These are phyloP conservation scores for Sporothrix euskadiensis DNA, from an alignment of 2,329 filamentous ascomycete genomes.

Conservation along the genomic window DNA sequence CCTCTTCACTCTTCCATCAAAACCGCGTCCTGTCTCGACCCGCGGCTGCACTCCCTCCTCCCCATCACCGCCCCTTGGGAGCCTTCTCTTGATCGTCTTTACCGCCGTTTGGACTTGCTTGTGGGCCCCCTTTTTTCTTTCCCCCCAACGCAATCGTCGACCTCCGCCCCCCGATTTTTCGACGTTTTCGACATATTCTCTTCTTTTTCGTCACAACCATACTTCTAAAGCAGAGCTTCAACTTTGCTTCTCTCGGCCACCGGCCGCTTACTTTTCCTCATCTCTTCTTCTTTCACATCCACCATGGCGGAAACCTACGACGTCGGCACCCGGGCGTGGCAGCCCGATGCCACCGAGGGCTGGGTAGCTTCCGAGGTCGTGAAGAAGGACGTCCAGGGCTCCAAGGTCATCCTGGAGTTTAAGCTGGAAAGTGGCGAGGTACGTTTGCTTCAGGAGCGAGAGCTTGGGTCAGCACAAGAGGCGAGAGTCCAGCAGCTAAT, in stretches of 20 bases:
- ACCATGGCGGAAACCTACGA: slow-evolving; percentile 92
- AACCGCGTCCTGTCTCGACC: slow-evolving; percentile 1
- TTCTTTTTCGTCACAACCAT: background rate
- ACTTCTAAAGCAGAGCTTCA: slow-evolving; percentile 12
- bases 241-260: slow-evolving; percentile 25
- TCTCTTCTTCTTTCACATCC: slow-evolving; percentile 32
- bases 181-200: background rate
- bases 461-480: background rate
- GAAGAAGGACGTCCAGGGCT: slow-evolving; percentile 78
- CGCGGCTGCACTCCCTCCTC: background rate
- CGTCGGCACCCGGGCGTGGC: slow-evolving; percentile 96
- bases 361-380: slow-evolving; percentile 96
- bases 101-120: slow-evolving; percentile 29
- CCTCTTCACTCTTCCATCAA: slow-evolving; percentile 1
- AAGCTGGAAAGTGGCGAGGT: slow-evolving; percentile 92
- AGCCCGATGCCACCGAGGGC: slow-evolving; percentile 92
- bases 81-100: slow-evolving; percentile 9
- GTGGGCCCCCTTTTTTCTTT: slow-evolving; percentile 24
- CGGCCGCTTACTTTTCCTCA: slow-evolving; percentile 41
- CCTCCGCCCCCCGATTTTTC: background rate
- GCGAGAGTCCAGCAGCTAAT: background rate
- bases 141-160: slow-evolving; percentile 18
- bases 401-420: slow-evolving; percentile 86
- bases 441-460: slow-evolving; percentile 34
- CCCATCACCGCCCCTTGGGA: slow-evolving; percentile 25